These are phyloP conservation scores for Sedum album DNA, from an alignment of 164 flowering plant genomes.

Conservation along the genomic window DNA sequence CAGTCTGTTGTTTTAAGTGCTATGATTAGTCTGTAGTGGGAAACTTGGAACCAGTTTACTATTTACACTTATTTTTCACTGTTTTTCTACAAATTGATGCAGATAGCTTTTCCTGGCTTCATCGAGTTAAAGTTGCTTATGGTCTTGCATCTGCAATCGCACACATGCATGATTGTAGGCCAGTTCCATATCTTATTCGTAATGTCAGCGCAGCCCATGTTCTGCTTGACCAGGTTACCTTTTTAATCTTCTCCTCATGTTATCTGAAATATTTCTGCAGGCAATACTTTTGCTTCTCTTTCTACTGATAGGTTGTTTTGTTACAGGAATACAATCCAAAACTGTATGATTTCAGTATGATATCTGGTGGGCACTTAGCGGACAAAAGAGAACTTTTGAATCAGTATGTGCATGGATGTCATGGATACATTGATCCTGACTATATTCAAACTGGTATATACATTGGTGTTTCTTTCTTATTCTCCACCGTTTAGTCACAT, in stretches of 20 bases:
- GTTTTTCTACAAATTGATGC: background rate
- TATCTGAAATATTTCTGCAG: background rate
- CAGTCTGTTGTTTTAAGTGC: too few relatives aligned
- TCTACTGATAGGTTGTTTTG: background rate
- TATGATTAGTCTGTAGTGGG: too few relatives aligned
- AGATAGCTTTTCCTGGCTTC: conserved; percentile 1
- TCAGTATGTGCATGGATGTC: background rate
- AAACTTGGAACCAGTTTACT: background rate
- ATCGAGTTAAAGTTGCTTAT: background rate
- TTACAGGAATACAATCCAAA: background rate
- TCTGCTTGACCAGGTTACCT: background rate
- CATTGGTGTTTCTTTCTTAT: background rate
- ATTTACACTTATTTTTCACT: background rate
- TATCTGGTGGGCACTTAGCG: background rate
- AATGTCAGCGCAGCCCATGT: background rate
- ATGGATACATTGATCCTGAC: background rate
- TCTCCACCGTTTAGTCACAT: too few relatives aligned
- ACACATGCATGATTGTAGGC: background rate
- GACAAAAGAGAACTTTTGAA: background rate
- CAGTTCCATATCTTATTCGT: background rate
- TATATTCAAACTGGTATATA: background rate
- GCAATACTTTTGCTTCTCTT: background rate
- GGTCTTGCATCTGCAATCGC: background rate
- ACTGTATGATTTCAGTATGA: background rate
- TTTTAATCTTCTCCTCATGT: background rate